Conservation (phyloP, 2,329 filamentous ascomycete genomes). For the Cadophora sp. region DNA sequence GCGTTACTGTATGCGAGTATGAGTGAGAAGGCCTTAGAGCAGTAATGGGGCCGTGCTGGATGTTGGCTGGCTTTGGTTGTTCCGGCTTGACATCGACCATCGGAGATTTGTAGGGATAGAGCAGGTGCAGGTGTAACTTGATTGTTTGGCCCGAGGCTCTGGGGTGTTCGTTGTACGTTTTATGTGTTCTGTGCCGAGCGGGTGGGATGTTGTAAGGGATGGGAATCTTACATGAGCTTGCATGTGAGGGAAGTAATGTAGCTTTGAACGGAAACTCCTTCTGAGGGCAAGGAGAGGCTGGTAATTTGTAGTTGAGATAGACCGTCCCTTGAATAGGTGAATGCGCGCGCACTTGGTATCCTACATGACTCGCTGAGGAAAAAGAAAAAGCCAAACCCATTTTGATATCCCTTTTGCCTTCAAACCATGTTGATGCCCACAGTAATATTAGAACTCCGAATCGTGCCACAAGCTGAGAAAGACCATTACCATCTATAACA, state of each 20-base stretch:
- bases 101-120: background rate
- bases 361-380: background rate
- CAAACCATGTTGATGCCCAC: background rate
- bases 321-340: background rate
- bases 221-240: background rate
- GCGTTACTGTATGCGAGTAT: background rate
- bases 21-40: background rate
- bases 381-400: background rate
- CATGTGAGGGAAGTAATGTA: background rate
- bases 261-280: background rate
- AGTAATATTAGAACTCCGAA: background rate
- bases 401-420: conserved; percentile 1
- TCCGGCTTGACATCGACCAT: too few relatives aligned
- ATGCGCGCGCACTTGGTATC: conserved; percentile 10
- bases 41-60: background rate
- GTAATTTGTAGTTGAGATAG: background rate
- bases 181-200: background rate
- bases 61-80: background rate
- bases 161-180: background rate
- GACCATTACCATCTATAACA: background rate
- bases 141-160: background rate
- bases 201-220: background rate
- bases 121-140: background rate
- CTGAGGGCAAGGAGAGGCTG: background rate
- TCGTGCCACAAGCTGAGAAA: background rate